Evolutionary conservation across 2,329 filamentous ascomycete species (phyloP).

Genomic region (Colletotrichum filicis): DNA sequence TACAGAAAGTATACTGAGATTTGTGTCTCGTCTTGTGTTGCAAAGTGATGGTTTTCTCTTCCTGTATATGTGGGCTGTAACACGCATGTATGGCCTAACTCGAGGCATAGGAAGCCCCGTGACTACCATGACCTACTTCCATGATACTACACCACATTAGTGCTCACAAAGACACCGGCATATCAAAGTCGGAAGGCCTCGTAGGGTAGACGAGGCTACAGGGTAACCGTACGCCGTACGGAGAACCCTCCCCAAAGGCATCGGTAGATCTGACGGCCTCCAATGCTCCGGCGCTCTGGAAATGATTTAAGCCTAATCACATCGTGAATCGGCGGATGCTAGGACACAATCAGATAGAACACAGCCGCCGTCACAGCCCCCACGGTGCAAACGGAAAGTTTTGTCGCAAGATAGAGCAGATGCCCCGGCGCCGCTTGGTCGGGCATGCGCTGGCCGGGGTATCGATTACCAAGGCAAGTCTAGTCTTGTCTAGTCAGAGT

Average conservation of each 20-base stretch:
- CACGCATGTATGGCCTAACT: not conserved
- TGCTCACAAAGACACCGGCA: not conserved
- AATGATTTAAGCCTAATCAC: too few species aligned
- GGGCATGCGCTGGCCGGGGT: not conserved
- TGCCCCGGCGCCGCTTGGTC: not conserved
- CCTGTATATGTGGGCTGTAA: not conserved
- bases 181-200: not conserved
- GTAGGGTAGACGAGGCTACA: not conserved
- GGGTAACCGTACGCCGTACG: not conserved
- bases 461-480: not conserved
- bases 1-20: conserved; percentile 19
- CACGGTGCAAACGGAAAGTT: not conserved
- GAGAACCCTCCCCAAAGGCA: too few species aligned
- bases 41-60: not conserved
- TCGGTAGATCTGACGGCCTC: not conserved
- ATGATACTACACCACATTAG: not conserved
- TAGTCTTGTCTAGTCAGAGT: too few species aligned
- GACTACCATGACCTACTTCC: not conserved
- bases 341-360: not conserved
- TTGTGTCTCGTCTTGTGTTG: not conserved
- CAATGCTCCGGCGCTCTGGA: too few species aligned
- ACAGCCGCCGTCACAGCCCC: not conserved
- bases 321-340: not conserved
- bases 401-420: not conserved
- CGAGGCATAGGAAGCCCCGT: too few species aligned